Percentiles rank a stretch among this genome's conserved stretches.
Evolutionary conservation across 129 eudicot genomes (phyloP).

Genomic region (Solidago caesia): DNA sequence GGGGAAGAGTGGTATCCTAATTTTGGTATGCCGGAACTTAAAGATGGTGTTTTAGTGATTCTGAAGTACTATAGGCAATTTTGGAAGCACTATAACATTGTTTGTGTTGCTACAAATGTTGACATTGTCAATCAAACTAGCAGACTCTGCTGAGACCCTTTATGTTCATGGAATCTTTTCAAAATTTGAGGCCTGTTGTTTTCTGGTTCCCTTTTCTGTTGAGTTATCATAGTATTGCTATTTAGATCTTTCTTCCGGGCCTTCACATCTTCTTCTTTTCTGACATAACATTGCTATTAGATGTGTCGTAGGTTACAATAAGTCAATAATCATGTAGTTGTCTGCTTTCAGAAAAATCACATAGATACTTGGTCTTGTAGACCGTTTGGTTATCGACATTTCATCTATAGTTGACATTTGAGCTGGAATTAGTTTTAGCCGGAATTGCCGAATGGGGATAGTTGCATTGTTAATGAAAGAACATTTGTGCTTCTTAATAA

Average conservation of each 20-base stretch:
- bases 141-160: not conserved
- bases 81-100: not conserved
- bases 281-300: not conserved
- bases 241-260: not conserved
- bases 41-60: not conserved
- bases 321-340: not conserved
- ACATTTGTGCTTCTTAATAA: not conserved
- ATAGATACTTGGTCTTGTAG: not conserved
- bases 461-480: not conserved
- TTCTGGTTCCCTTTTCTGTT: not conserved
- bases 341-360: slow-evolving; percentile 5
- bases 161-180: not conserved
- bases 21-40: not conserved
- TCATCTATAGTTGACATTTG: not conserved
- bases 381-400: not conserved
- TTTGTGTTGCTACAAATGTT: no score
- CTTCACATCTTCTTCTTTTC: no score
- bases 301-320: not conserved
- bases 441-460: not conserved
- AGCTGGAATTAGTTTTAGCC: not conserved
- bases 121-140: not conserved
- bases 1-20: not conserved
- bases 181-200: not conserved
- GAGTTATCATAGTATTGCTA: not conserved
- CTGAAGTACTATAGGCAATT: not conserved